These are phyloP conservation scores for Cnidoscolus chayamansa DNA, from an alignment of 441 rosid genomes.

Conservation along the genomic window DNA sequence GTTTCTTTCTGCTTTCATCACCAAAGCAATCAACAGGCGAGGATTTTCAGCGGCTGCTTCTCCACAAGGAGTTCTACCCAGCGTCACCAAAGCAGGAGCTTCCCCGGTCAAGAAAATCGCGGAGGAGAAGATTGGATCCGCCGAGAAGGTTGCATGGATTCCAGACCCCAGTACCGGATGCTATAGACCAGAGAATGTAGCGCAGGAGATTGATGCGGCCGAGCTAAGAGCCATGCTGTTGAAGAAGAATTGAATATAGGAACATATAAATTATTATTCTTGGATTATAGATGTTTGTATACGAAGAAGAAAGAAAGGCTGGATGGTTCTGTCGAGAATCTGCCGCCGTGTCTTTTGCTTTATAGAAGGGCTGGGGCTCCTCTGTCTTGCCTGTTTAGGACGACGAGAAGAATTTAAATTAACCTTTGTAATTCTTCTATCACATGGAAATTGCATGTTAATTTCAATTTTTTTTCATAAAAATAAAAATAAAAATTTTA, in stretches of 20 bases:
- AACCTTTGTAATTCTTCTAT: background rate
- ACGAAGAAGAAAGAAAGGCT: background rate
- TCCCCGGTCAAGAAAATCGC: slow-evolving; percentile 45
- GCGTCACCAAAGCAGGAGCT: slow-evolving; percentile 27
- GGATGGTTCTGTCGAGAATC: background rate
- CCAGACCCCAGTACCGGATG: slow-evolving; percentile 89
- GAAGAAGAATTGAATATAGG: slow-evolving; percentile 43
- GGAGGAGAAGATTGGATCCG: slow-evolving; percentile 38
- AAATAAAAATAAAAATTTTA: too few relatives aligned
- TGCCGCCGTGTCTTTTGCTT: background rate
- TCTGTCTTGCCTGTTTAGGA: background rate
- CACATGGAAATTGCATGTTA: background rate
- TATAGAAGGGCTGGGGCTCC: background rate
- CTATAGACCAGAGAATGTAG: slow-evolving; percentile 71
- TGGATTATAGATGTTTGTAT: too few relatives aligned
- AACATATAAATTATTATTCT: too few relatives aligned
- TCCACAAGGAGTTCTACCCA: slow-evolving; percentile 28
- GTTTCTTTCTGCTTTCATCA: slow-evolving; percentile 42
- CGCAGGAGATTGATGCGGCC: slow-evolving; percentile 63
- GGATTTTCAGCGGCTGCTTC: slow-evolving; percentile 55
- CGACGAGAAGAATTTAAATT: background rate
- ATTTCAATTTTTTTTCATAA: too few relatives aligned
- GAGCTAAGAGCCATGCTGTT: slow-evolving; percentile 66
- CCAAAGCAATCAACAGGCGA: slow-evolving; percentile 46
- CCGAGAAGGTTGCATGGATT: slow-evolving; percentile 61